Conservation (phyloP, 176 grass and related monocot species). For the Triticum urartu region DNA sequence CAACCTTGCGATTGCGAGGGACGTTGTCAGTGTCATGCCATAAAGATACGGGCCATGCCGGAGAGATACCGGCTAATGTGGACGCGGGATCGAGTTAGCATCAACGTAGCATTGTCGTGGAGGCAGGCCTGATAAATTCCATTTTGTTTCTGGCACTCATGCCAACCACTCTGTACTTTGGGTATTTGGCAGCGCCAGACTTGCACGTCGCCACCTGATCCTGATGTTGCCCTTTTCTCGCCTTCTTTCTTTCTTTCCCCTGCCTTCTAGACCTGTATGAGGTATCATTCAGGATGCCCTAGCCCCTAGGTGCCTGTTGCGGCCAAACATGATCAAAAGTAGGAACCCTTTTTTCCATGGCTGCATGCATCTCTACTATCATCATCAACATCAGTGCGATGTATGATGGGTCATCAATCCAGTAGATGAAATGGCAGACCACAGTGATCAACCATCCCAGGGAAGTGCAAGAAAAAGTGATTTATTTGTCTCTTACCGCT, state of each 20-base stretch:
- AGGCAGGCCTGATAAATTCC: slow-evolving; percentile 23
- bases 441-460: slow-evolving; percentile 8
- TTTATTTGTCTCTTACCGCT: slow-evolving; percentile 4
- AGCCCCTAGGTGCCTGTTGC: slow-evolving; percentile 19
- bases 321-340: slow-evolving; percentile 28
- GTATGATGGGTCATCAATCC: slow-evolving; percentile 38
- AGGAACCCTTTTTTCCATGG: slow-evolving; percentile 17
- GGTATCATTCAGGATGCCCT: slow-evolving; percentile 22
- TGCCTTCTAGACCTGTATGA: slow-evolving; percentile 28
- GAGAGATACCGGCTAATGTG: slow-evolving; percentile 18
- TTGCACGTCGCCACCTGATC: slow-evolving; percentile 28
- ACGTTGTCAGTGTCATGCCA: slow-evolving; percentile 19
- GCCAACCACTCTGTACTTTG: slow-evolving; percentile 35
- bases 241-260: not conserved
- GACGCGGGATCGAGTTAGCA: slow-evolving; percentile 22
- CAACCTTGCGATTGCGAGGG: not conserved
- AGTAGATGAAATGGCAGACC: slow-evolving; percentile 37
- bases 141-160: slow-evolving; percentile 11
- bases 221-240: slow-evolving; percentile 3
- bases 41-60: slow-evolving; percentile 16
- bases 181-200: slow-evolving; percentile 27
- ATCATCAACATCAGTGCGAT: slow-evolving; percentile 11
- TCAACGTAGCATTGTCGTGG: not conserved
- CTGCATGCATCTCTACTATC: slow-evolving; percentile 18
- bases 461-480: not conserved